Evolutionary conservation across 345 rosid species (phyloP), one percentile per base, ranked within the genome.

Genomic region (Combretum micranthum): DNA sequence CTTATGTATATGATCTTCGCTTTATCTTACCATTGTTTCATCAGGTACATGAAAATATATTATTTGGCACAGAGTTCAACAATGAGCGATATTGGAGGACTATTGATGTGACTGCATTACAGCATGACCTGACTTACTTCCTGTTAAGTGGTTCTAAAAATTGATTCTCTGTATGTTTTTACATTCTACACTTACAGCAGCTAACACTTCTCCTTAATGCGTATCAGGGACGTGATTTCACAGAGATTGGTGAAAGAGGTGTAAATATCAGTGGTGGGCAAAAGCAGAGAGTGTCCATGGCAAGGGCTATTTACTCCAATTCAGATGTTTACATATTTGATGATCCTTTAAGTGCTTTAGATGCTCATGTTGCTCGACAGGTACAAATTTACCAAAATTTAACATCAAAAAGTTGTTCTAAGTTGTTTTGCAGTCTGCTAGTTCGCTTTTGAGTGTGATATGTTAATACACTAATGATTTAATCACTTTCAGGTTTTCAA

Each of bases 201-300:
- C 44, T 20, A 32, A 42, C 22, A 45, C 16, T 68, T 45, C 53
- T 32, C 25, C 44, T 15, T 12, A n/a, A 13, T 44, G 4, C 21
- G 21, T 50, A 25, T 57, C 72, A 93, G 99, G 94, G 87, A 15
- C 86, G 77, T 64, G 99, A 93, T 81, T 75, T 80, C 56, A 82
- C 97, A 0, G 99, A 93, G 82, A 93, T 93, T 68, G 99, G 97
- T 62, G 99, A 93, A 73, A 87, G 99, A 69, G 99, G 99, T 62
- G 99, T 93, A 52, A 93, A 93, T 74, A 84, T 93, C 26, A 93
- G 99, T 67, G 99, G 99, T 58, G 99, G 99, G 69, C 99, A 93
- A 56, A 93, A 93, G 77, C 99, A 89, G 74, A 89, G 99, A 77
- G 85, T 93, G 69, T 89, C 99, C 47, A 83, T 93, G 94, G 99